phyloP scores from a whole-genome alignment of 1,284 basidiomycete genomes.

The Leucoagaricus sp. region DNA sequence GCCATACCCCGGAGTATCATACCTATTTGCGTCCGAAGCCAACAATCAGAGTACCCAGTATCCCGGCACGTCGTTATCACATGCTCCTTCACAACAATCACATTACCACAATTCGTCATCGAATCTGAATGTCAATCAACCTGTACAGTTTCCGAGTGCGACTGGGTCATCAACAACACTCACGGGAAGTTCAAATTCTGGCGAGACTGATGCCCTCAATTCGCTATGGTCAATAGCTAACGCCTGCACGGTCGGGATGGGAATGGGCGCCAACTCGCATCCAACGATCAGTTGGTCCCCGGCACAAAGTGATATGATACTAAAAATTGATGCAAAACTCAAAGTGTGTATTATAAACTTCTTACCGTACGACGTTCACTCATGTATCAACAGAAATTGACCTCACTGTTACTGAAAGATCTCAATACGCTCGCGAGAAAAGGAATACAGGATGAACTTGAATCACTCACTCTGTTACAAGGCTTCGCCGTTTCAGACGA shows the following conservation, averaged over 20 bases:
- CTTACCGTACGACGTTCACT: conserved; percentile 9
- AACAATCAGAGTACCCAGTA: conserved; percentile 19
- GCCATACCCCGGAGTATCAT: conserved; percentile 80
- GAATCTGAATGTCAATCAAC: conserved; percentile 25
- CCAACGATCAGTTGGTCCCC: conserved; percentile 61
- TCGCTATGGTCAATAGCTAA: conserved; percentile 76
- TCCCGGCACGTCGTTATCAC: conserved; percentile 19
- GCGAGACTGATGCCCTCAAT: conserved; percentile 35
- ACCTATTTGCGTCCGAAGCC: conserved; percentile 58
- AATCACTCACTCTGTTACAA: conserved; percentile 71
- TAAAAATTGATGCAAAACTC: conserved; percentile 80
- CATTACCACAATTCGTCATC: conserved; percentile 18
- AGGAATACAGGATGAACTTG: conserved; percentile 79
- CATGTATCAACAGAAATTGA: conserved; percentile 66
- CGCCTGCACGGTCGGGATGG: conserved; percentile 33
- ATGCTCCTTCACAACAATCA: conserved; percentile 7
- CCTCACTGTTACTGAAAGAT: conserved; percentile 73
- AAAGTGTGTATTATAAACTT: conserved; percentile 53
- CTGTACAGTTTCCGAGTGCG: conserved; percentile 14
- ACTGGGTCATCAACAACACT: conserved; percentile 19
- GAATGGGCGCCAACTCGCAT: conserved; percentile 44
- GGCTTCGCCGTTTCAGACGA: conserved; percentile 49
- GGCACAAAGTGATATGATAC: conserved; percentile 66
- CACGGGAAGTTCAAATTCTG: conserved; percentile 27
- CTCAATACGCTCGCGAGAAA: conserved; percentile 78